These are phyloP conservation scores for Rhodotorula sp. DNA, from an alignment of 1,284 basidiomycete genomes.

Conservation along the genomic window DNA sequence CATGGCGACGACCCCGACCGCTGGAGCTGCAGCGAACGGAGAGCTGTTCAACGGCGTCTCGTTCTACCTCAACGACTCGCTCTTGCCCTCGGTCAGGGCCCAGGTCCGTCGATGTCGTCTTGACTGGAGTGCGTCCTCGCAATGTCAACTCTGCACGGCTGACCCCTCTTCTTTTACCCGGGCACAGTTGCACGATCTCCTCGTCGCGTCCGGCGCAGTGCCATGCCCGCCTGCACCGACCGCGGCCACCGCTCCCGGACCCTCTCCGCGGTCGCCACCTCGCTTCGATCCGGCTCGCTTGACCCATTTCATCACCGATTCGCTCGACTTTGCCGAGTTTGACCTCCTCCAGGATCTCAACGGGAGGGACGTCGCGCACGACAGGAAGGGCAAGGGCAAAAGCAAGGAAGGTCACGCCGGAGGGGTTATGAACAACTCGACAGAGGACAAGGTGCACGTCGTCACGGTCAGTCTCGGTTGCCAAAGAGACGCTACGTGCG, in stretches of 20 bases:
- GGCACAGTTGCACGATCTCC: slow-evolving; percentile 7
- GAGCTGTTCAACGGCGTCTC: slow-evolving; percentile 12
- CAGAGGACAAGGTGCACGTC: slow-evolving; percentile 46
- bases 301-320: slow-evolving; percentile 55
- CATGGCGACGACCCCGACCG: not conserved
- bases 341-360: not conserved
- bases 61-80: slow-evolving; percentile 14
- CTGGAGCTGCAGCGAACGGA: not conserved
- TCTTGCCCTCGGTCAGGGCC: not conserved
- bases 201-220: slow-evolving; percentile 9
- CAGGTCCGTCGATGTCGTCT: slow-evolving; percentile 1
- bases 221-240: slow-evolving; percentile 2
- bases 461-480: slow-evolving; percentile 52
- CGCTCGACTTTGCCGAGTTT: slow-evolving; percentile 58
- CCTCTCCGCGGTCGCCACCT: not conserved
- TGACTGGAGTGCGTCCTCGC: not conserved
- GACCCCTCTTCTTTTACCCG: not conserved
- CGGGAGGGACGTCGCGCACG: not conserved
- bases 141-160: not conserved
- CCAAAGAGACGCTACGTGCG: not conserved
- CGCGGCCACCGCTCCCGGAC: too few species aligned
- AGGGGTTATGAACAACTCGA: slow-evolving; percentile 46
- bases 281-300: slow-evolving; percentile 38
- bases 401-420: not conserved
- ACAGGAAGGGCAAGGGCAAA: slow-evolving; percentile 12